These are phyloP conservation scores for Amanita jacksonii DNA, from an alignment of 768 basidiomycete species.

Conservation along the genomic window DNA sequence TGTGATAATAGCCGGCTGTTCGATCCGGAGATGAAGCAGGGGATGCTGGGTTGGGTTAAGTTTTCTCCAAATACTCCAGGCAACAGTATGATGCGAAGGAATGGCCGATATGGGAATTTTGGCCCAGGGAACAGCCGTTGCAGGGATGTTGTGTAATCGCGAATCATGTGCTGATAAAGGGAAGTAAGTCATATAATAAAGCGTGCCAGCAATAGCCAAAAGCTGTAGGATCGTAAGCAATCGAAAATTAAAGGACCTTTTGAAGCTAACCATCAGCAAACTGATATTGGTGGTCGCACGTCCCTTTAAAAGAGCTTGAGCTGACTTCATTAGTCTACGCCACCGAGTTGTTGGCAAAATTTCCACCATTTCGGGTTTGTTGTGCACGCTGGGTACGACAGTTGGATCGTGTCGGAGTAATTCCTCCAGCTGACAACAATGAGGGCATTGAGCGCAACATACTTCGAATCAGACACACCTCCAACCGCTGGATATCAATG, in stretches of 20 bases:
- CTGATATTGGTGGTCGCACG: slow-evolving; percentile 74
- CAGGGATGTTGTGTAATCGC: slow-evolving; percentile 10
- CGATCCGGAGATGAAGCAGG: slow-evolving; percentile 69
- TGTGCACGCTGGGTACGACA: slow-evolving; percentile 35
- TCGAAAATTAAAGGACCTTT: slow-evolving; percentile 1
- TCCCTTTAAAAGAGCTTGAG: slow-evolving; percentile 45
- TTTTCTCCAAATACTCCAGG: slow-evolving; percentile 65
- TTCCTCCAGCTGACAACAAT: slow-evolving; percentile 59
- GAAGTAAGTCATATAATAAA: slow-evolving; percentile 66
- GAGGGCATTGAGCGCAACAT: slow-evolving; percentile 7
- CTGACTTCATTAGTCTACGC: slow-evolving; percentile 29
- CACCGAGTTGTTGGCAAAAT: slow-evolving; percentile 35
- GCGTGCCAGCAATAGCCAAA: slow-evolving; percentile 61
- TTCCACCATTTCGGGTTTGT: slow-evolving; percentile 16
- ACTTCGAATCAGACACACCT: slow-evolving; percentile 34
- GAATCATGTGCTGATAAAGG: slow-evolving; percentile 23
- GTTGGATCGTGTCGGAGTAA: slow-evolving; percentile 66
- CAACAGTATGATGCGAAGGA: slow-evolving; percentile 27
- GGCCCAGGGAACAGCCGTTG: not conserved
- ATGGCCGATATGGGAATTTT: slow-evolving; percentile 12
- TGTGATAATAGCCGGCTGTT: slow-evolving; percentile 70
- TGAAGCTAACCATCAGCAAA: slow-evolving; percentile 53
- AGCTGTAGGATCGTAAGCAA: slow-evolving; percentile 35
- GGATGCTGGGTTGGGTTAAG: slow-evolving; percentile 61
- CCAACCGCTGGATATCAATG: slow-evolving; percentile 91